Evolutionary conservation across 495 filamentous ascomycete species (phyloP).

Genomic region (Penicillium roqueforti): DNA sequence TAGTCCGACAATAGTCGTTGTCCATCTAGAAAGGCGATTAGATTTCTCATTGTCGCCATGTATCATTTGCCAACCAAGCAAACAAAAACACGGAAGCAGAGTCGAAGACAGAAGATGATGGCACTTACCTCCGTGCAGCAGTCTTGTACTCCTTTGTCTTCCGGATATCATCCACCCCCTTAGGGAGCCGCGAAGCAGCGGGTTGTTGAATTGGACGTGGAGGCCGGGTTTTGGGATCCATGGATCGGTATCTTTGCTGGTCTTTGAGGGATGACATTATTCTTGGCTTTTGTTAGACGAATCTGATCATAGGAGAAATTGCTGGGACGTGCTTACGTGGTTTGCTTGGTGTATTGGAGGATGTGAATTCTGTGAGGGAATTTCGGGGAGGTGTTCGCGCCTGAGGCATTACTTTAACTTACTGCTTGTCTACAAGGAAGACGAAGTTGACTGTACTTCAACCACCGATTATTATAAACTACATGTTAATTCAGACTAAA

Average conservation of each 20-base stretch:
- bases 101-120: not conserved
- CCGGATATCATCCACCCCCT: conserved; percentile 22
- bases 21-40: conserved; percentile 38
- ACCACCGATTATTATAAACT: too few species aligned
- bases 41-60: not conserved
- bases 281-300: not conserved
- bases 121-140: conserved; percentile 25
- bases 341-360: not conserved
- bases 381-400: conserved; percentile 8
- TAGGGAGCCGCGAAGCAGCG: not conserved
- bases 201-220: conserved; percentile 10
- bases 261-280: not conserved
- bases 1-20: conserved; percentile 49
- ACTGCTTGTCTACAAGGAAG: too few species aligned
- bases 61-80: not conserved
- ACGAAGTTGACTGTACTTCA: too few species aligned
- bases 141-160: conserved; percentile 29
- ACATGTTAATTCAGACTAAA: too few species aligned
- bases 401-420: conserved; percentile 12
- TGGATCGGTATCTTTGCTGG: conserved; percentile 6
- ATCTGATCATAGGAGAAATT: not conserved
- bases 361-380: not conserved
- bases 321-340: not conserved
- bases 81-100: not conserved
- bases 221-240: conserved; percentile 6